A percentile compares a stretch with the other conserved stretches of the same genome.
phyloP scores from a whole-genome alignment of 495 filamentous ascomycete genomes.

The Tuber brumale region DNA sequence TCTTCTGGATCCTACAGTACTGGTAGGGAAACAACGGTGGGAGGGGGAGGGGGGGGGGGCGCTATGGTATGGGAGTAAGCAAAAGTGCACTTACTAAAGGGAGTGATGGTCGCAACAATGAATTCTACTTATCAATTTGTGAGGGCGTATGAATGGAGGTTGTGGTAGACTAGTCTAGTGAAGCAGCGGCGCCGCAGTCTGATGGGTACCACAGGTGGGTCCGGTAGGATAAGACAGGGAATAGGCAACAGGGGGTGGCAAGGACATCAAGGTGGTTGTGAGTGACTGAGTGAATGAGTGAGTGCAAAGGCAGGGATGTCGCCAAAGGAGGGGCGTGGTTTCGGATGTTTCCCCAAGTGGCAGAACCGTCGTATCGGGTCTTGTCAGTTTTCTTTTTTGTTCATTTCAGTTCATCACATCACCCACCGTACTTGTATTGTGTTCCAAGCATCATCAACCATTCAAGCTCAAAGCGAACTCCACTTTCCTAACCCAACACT shows the following conservation, averaged over 20 bases:
- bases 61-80: background rate
- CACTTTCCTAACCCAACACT: background rate
- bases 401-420: slow-evolving; percentile 7
- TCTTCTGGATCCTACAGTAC: slow-evolving; percentile 11
- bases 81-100: background rate
- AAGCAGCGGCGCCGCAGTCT: background rate
- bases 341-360: slow-evolving; percentile 24
- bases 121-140: slow-evolving; percentile 11
- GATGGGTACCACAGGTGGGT: slow-evolving; percentile 3
- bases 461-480: background rate
- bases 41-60: too few species aligned
- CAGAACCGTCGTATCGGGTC: slow-evolving; percentile 20
- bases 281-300: slow-evolving; percentile 12
- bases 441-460: background rate
- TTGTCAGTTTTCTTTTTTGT: slow-evolving; percentile 11
- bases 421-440: background rate
- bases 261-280: slow-evolving; percentile 13
- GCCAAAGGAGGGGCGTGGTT: background rate
- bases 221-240: background rate
- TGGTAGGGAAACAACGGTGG: background rate
- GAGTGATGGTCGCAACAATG: background rate
- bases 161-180: background rate
- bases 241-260: background rate
- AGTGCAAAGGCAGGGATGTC: slow-evolving; percentile 3
- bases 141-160: slow-evolving; percentile 15